Base-by-base conservation (phyloP, 2,329 filamentous ascomycete species). In the Pyrenophora teres region DNA sequence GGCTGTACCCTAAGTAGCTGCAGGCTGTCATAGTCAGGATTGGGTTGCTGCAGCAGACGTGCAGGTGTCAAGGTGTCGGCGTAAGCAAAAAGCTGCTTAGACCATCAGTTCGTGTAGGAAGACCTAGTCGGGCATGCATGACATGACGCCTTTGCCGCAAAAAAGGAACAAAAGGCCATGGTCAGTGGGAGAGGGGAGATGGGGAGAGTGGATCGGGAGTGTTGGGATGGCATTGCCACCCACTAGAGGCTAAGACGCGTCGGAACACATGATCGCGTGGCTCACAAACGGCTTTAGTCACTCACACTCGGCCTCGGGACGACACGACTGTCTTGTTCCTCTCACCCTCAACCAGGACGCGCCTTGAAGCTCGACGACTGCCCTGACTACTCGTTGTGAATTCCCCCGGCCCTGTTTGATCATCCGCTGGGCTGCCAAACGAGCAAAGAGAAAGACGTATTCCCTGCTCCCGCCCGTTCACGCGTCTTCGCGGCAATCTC, bases 191-290 rank as follows among this genome's bases (percentile, higher is more conserved):
- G 19, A 21, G 19, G 15, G 15, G 15, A 15, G 15, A 15, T 15
- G 15, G 15, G 15, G 15, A 15, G 15, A 15, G 15, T 15, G 15
- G 15, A 15, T 25, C 4, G 4, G 23, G 23, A 7, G 23, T 25
- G 23, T 55, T 57, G 57, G 51, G 54, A 21, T 21, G 46, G 21
- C n/a, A 40, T 57, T 46, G 56, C 56, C 58, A 55, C 58, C 54
- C 58, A 50, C 58, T 63, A 52, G 55, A 60, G 54, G 52, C 55
- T 12, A 30, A 30, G 47, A 56, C 57, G 62, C 60, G 56, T 57
- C 49, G 49, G 37, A 54, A 52, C 55, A 54, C 47, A 47, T 62
- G 60, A 64, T 52, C 53, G 52, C 62, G 62, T 60, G 62, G 46
- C 54, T 46, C 37, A 32, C 37, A 49, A 56, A 55, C 45, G 40